These are phyloP conservation scores for Aspergillus sp. DNA, from an alignment of 2,329 filamentous ascomycete species.

Conservation along the genomic window DNA sequence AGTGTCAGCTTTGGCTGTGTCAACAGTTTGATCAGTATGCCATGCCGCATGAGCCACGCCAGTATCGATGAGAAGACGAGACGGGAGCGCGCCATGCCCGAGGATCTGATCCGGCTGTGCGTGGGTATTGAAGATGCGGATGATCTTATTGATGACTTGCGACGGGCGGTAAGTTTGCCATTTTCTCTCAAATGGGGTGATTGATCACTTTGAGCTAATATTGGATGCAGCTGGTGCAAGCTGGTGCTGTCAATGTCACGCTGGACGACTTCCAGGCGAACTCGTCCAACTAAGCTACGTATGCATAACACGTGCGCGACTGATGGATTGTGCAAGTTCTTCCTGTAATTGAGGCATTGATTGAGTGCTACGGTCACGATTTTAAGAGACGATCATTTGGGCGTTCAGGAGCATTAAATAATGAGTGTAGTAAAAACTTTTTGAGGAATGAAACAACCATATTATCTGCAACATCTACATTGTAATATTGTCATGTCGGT, in stretches of 20 bases:
- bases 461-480: background rate
- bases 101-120: slow-evolving; percentile 93
- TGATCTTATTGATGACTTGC: slow-evolving; percentile 90
- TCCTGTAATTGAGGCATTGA: background rate
- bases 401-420: background rate
- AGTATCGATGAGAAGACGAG: slow-evolving; percentile 96
- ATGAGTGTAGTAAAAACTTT: background rate
- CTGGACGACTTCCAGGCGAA: slow-evolving; percentile 76
- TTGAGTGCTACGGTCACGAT: background rate
- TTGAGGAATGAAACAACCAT: background rate
- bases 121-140: slow-evolving; percentile 93
- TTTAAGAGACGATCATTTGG: background rate
- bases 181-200: background rate
- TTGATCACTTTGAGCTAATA: slow-evolving; percentile 16
- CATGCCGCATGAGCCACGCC: slow-evolving; percentile 98
- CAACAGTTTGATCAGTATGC: slow-evolving; percentile 98
- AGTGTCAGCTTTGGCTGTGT: slow-evolving; percentile 98
- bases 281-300: slow-evolving; percentile 14
- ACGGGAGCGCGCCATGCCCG: slow-evolving; percentile 84
- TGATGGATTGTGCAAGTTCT: background rate
- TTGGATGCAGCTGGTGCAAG: slow-evolving; percentile 74
- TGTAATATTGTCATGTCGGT: too few species aligned
- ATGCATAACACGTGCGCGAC: slow-evolving; percentile 7
- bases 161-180: slow-evolving; percentile 72
- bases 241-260: slow-evolving; percentile 85